phyloP scores from a whole-genome alignment of 306 rosid genomes.

The Ormosia emarginata region DNA sequence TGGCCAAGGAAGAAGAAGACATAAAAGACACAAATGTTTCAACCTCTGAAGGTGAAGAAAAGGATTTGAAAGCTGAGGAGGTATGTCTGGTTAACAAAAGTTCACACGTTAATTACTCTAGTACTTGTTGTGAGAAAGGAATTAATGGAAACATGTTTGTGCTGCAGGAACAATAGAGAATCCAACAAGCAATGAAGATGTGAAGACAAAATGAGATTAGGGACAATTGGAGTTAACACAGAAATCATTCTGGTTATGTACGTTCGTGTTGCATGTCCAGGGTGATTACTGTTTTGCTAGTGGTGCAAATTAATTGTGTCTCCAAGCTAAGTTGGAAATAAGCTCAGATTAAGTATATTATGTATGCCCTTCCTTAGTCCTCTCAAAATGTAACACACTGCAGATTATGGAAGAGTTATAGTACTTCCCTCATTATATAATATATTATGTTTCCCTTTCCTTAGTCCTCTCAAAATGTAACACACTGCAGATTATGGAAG shows the following conservation, averaged over 20 bases:
- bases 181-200: not conserved
- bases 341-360: not conserved
- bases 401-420: not conserved
- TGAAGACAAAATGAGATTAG: not conserved
- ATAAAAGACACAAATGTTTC: slow-evolving; percentile 18
- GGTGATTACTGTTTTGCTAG: not conserved
- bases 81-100: not conserved
- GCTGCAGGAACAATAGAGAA: slow-evolving; percentile 9
- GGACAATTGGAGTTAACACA: not conserved
- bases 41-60: slow-evolving; percentile 24
- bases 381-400: not conserved
- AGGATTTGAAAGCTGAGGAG: slow-evolving; percentile 21
- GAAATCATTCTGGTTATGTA: not conserved
- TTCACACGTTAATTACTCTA: not conserved
- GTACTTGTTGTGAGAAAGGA: not conserved
- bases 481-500: not conserved
- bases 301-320: not conserved
- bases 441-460: not conserved
- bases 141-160: not conserved
- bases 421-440: not conserved
- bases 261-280: not conserved
- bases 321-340: not conserved
- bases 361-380: not conserved
- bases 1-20: slow-evolving; percentile 13
- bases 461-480: not conserved